phyloP scores from a whole-genome alignment of 306 rosid genomes.

The Boehmeria nivea region DNA sequence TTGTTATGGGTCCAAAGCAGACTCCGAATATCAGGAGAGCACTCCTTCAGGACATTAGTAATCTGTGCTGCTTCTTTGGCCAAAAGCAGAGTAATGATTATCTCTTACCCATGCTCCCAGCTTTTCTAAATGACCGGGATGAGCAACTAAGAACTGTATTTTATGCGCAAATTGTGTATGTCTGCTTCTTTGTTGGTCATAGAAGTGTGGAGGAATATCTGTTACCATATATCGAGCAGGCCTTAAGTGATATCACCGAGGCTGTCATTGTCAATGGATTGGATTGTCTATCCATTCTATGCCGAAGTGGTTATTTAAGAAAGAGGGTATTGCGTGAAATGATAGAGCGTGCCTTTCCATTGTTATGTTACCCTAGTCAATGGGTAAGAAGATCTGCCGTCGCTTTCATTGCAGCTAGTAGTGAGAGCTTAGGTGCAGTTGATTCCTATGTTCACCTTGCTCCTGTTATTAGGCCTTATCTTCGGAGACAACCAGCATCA shows the following conservation, averaged over 20 bases:
- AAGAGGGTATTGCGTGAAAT: constrained; percentile 88
- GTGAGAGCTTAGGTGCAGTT: constrained; percentile 83
- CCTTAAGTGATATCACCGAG: constrained; percentile 72
- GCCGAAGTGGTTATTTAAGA: constrained; percentile 70
- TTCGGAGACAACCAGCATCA: constrained; percentile 85
- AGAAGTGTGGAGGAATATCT: constrained; percentile 99
- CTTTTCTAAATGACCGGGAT: constrained; percentile 91
- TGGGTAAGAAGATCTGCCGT: constrained; percentile 93
- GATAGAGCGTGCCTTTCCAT: constrained; percentile 87
- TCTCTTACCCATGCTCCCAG: constrained; percentile 92
- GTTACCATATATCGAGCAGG: constrained; percentile 95
- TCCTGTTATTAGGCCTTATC: constrained; percentile 81
- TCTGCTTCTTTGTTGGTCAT: constrained; percentile 94
- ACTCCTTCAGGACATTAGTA: constrained; percentile 86
- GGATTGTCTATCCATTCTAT: constrained; percentile 79
- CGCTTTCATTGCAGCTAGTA: constrained; percentile 85
- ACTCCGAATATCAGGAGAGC: constrained; percentile 97
- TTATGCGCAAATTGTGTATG: constrained; percentile 88
- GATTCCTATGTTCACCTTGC: constrained; percentile 94
- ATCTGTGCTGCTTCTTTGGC: constrained; percentile 91
- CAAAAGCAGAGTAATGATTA: constrained; percentile 92
- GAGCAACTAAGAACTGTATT: constrained; percentile 86
- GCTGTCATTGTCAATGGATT: constrained; percentile 83
- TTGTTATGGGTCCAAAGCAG: constrained; percentile 99
- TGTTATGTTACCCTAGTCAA: constrained; percentile 81